Base-by-base conservation (phyloP, 1,139 yeast genomes). In the Spencermartinsiella ligniputridi region DNA sequence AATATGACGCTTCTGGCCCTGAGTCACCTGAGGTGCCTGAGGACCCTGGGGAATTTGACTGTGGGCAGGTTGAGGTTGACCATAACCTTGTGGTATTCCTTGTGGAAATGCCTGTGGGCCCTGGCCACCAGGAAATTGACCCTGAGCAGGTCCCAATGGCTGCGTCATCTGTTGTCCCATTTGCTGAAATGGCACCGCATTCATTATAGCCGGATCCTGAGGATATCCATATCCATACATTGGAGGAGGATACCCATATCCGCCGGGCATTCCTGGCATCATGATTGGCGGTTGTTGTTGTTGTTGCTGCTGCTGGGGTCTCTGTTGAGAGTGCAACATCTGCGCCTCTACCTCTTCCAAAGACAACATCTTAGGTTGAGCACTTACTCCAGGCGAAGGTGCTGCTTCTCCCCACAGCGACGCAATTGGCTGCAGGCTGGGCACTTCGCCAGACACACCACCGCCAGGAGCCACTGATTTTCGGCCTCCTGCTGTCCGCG, bases 271-370 rank as follows among this genome's bases (percentile, higher is more conserved):
- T 40, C 35, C 32, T 40, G 40, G 40, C 41, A 43, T 38, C 39
- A 37, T 38, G 18, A 38, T 6, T 19, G 48, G 45, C 24, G 20
- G 41, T 27, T 42, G 45, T 16, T 37, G 42, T 11, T 34, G 42
- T 4, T 22, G 25, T 11, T 22, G 25, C 11, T 22, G 25, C 25
- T 22, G 25, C 11, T 43, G 50, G 32, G 49, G 42, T 12, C 51
- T 53, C 22, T 50, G 54, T 18, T 44, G 63, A 21, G 48, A 47
- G 35, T 63, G 66, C 50, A 79, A 69, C 64, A 84, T 73, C 57
- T 79, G 87, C 12, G 90, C 86, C 62, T 84, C 92, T 53, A 83
- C 80, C 56, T 85, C 92, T 61, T 81, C 88, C 55, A 84, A 69
- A 13, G 90, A 81, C 53, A 81, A 68, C 39, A 81, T 72, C 56